Evolutionary conservation across 495 filamentous ascomycete genomes (phyloP).

Genomic region (Rostrohypoxylon terebratum): DNA sequence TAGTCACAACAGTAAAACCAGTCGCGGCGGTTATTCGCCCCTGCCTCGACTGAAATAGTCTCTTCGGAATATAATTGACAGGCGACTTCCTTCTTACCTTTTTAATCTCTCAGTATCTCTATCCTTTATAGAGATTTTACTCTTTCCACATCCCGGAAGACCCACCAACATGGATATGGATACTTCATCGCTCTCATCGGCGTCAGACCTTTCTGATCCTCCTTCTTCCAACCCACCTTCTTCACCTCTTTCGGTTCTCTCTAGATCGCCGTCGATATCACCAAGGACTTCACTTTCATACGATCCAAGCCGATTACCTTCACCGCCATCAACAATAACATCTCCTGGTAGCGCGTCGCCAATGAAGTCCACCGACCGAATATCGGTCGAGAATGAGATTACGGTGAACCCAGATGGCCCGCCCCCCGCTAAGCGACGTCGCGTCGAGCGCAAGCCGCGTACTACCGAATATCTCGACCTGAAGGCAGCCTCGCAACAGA

Average conservation of each 20-base stretch:
- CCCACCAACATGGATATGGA: conserved; percentile 42
- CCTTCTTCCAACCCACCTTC: conserved; percentile 56
- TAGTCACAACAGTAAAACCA: conserved; percentile 13
- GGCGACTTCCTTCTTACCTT: conserved; percentile 10
- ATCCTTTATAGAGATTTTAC: background rate
- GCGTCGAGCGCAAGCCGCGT: conserved; percentile 75
- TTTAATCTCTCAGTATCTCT: too few relatives aligned
- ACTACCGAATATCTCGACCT: conserved; percentile 83
- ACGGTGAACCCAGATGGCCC: conserved; percentile 68
- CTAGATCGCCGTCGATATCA: conserved; percentile 64
- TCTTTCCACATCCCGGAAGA: conserved; percentile 10
- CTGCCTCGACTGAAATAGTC: background rate
- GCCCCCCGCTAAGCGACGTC: conserved; percentile 79
- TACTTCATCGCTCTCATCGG: conserved; percentile 42
- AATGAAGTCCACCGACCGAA: conserved; percentile 51
- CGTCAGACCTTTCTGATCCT: conserved; percentile 47
- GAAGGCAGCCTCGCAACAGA: conserved; percentile 58
- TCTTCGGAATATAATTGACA: background rate
- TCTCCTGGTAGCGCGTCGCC: conserved; percentile 59
- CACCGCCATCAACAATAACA: conserved; percentile 61
- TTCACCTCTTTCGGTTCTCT: conserved; percentile 63
- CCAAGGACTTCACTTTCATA: conserved; percentile 43
- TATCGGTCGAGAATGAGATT: conserved; percentile 54
- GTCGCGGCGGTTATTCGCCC: background rate
- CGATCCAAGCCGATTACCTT: conserved; percentile 43